Evolutionary conservation across 768 basidiomycete species (phyloP), one percentile per base, ranked within the genome.

Genomic region (Naematelia aurantialba): DNA sequence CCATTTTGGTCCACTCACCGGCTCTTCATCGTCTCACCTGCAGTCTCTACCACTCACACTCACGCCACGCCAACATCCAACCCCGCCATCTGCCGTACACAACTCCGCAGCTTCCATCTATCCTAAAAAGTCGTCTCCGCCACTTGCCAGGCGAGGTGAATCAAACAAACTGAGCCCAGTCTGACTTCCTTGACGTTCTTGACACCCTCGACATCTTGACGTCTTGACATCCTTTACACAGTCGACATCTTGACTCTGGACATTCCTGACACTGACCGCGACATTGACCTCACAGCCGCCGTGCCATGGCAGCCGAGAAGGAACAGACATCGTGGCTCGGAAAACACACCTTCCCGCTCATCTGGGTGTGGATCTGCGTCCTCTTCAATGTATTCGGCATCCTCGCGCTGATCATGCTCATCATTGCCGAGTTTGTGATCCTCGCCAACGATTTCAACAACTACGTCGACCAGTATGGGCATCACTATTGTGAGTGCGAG

Each of bases 341-440:
- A 19, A 46, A 27, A 30, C 47, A 64, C 19, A 60, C 58, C 30
- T 58, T 61, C 49, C 63, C 63, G 4, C 47, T 27, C 8, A 51
- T 61, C 17, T 65, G 59, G 59, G 52, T 65, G 5, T 65, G 45
- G 21, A 65, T 65, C 30, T 61, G 59, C 42, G 22, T 61, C 25
- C 27, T 65, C 17, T 57, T 65, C 45, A 65, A 65, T 27, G 26
- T 59, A 2, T 31, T 58, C 25, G 59, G 63, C 4, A 55, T 65
- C 13, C 22, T 61, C 11, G 55, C 60, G 17, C 31, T 54, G 31
- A 17, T 58, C 17, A 58, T 65, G 52, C 46, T 65, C 39, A 58
- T 61, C 47, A 47, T 61, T n/a, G 60, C 59, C 14, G 59, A 65
- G 26, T 55, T 65, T 21, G 51, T 65, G 34, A 54, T 65, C 14